phyloP scores from a whole-genome alignment of 2,329 filamentous ascomycete species.

The Harringtonia aguacate region DNA sequence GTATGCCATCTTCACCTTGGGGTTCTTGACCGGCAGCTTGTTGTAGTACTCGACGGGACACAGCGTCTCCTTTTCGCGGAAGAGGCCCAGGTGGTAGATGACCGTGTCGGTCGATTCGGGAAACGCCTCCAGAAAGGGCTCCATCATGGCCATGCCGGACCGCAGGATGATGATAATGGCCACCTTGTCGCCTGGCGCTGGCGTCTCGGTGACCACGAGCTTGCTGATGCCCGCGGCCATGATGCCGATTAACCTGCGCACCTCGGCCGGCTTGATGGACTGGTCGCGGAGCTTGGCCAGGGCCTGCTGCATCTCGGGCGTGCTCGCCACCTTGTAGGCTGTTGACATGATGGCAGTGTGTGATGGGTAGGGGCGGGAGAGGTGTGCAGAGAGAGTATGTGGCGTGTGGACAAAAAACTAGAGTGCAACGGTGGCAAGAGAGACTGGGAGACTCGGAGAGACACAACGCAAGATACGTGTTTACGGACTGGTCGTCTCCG shows the following conservation, averaged over 20 bases:
- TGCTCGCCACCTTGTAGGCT: constrained; percentile 46
- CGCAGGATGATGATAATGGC: constrained; percentile 85
- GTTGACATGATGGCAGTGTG: constrained; percentile 1
- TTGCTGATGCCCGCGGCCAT: constrained; percentile 72
- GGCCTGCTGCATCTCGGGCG: constrained; percentile 70
- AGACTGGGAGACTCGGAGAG: too few relatives aligned
- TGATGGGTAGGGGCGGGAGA: not conserved
- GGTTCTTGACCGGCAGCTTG: constrained; percentile 68
- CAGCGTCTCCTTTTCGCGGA: constrained; percentile 77
- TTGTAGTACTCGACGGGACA: constrained; percentile 96
- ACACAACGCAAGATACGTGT: too few relatives aligned
- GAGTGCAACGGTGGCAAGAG: too few relatives aligned
- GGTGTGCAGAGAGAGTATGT: too few relatives aligned
- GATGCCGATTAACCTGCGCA: constrained; percentile 68
- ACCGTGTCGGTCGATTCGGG: constrained; percentile 63
- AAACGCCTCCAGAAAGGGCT: constrained; percentile 64
- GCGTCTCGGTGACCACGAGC: constrained; percentile 57
- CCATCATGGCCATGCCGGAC: constrained; percentile 82
- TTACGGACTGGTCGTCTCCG: too few relatives aligned
- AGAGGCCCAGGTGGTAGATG: constrained; percentile 88
- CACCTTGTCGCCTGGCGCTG: constrained; percentile 51
- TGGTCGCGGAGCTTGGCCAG: constrained; percentile 57
- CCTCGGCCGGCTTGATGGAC: constrained; percentile 56
- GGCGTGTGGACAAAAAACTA: too few relatives aligned
- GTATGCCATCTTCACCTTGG: constrained; percentile 47